These are phyloP conservation scores for Hanseniaspora guilliermondii DNA, from an alignment of 805 yeast species.

Conservation along the genomic window DNA sequence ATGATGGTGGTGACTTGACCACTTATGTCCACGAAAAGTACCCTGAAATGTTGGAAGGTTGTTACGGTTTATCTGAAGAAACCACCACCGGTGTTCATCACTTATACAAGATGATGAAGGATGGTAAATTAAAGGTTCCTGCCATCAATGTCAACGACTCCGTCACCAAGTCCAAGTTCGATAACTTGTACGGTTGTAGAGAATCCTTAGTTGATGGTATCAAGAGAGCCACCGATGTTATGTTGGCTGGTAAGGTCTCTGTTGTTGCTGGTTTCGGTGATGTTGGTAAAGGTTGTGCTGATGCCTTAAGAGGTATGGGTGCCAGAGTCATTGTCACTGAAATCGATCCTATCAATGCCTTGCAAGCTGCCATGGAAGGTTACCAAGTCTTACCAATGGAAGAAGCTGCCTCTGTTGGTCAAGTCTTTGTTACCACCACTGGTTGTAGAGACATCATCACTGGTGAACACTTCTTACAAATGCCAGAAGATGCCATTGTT, in stretches of 20 bases:
- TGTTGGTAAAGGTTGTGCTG: conserved; percentile 99
- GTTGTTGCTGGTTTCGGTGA: conserved; percentile 99
- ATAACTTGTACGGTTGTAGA: conserved; percentile 98
- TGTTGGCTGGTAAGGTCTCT: conserved; percentile 98
- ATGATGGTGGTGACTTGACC: conserved; percentile 99
- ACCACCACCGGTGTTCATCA: conserved; percentile 99
- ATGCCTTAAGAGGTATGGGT: conserved; percentile 98
- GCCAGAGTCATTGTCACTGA: conserved; percentile 96
- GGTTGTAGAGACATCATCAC: conserved; percentile 98
- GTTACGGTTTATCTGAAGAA: conserved; percentile 96
- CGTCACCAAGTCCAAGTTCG: conserved; percentile 97
- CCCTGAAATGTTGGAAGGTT: conserved; percentile 92
- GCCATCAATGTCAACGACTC: conserved; percentile 99
- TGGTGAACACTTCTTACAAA: conserved; percentile 68
- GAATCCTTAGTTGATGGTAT: conserved; percentile 98
- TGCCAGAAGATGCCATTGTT: conserved; percentile 99
- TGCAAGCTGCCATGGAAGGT: conserved; percentile 98
- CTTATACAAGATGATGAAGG: conserved; percentile 89
- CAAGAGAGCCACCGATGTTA: conserved; percentile 98
- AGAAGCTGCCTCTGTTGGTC: conserved; percentile 85
- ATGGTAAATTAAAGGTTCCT: conserved; percentile 84
- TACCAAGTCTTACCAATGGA: conserved; percentile 93
- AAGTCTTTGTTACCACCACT: conserved; percentile 97
- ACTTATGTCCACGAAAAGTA: conserved; percentile 91
- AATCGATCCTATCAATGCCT: conserved; percentile 96